Base-by-base conservation (phyloP, 345 rosid species). In the Excoecaria cochinchinensis region DNA sequence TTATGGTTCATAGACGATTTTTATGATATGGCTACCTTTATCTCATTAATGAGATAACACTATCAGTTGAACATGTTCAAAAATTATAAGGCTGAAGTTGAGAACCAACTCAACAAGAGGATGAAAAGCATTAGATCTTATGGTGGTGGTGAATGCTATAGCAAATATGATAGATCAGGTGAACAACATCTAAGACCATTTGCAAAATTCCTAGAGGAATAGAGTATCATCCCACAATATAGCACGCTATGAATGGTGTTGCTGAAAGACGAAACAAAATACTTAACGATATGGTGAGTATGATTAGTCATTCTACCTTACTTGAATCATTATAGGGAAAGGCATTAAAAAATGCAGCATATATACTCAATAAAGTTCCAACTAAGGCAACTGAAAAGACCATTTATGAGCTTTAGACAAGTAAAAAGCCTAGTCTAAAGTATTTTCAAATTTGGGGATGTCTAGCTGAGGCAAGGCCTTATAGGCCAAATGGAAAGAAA, bases 401-500 rank as follows among this genome's bases (percentile, higher is more conserved):
- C 1, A 0, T 19, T 52, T 52, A 52, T 15, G 17, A 14, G 15
- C 9, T 52, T 52, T 52, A 1, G 56, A 52, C 17, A 8, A 10
- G 56, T 5, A 9, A 52, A 14, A 52, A 52, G 56, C 19, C 19
- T 52, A 52, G 17, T 52, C 17, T 52, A 15, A 52, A 52, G 56
- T 6, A 40, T 3, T 40, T 40, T 40, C 44, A 40, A 3, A 40
- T 40, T 40, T 40, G 44, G 44, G 44, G 17, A 10, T 52, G 17
- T 52, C 56, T 2, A 8, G 8, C 1, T 50, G 11, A 50, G 53
- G 53, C 11, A 3, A 50, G 53, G 53, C 53, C 53, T 50, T 50
- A 7, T 44, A 22, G 39, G 72, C 17, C 56, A 69, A 69, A 69
- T 65, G 69, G 39, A 40, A 65, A 19, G 46, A 65, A 38, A 40